A percentile compares a stretch with the other conserved stretches of the same genome.
phyloP scores from a whole-genome alignment of 225 moss, liverwort and hornwort species.

The Pseudisothecium myosuroides region DNA sequence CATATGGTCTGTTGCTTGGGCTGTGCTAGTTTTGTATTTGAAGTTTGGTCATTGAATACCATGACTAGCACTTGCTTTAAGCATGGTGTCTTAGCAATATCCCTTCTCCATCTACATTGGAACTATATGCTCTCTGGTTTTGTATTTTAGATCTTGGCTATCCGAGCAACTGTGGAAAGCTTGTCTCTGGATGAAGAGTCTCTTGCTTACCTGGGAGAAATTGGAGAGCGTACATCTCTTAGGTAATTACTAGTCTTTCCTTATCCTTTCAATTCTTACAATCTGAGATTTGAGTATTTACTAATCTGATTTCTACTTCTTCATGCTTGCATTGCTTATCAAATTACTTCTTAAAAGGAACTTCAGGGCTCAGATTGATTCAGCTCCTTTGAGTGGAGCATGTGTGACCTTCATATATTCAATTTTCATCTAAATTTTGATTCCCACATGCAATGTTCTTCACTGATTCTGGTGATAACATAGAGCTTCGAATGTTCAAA shows the following conservation, averaged over 20 bases:
- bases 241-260: conserved; percentile 17
- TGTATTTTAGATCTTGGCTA: conserved; percentile 65
- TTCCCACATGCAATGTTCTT: too few species aligned
- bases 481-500: not conserved
- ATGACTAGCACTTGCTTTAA: not conserved
- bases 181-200: conserved; percentile 82
- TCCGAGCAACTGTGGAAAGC: conserved; percentile 87
- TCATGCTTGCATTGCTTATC: not conserved
- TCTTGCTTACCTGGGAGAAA: conserved; percentile 75
- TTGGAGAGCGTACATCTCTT: conserved; percentile 92
- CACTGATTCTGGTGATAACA: not conserved
- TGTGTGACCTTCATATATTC: not conserved
- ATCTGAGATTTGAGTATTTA: not conserved
- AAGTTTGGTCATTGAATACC: not conserved
- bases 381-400: not conserved
- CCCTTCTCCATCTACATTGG: not conserved
- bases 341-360: not conserved
- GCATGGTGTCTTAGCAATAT: not conserved
- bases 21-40: not conserved
- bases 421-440: not conserved
- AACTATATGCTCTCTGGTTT: not conserved
- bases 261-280: not conserved
- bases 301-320: not conserved
- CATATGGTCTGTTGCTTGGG: not conserved
- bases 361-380: not conserved